Conservation (phyloP, 768 basidiomycete species). For the Phallus indusiatus region DNA sequence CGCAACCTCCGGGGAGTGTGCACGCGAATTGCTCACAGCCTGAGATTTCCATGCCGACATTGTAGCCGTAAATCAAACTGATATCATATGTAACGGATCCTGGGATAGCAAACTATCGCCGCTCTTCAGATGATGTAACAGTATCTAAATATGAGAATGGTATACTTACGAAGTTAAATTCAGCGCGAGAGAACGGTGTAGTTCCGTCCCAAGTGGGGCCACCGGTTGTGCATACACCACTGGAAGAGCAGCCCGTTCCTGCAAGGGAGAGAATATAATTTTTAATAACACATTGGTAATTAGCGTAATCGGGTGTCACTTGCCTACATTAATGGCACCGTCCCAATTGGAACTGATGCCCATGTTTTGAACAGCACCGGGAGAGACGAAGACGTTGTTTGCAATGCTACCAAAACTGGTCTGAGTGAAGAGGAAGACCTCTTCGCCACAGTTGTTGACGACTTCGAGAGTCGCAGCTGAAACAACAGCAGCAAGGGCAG, state of each 20-base stretch:
- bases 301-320: too few relatives aligned
- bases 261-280: not conserved
- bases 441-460: constrained; percentile 17
- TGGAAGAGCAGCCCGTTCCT: constrained; percentile 1
- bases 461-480: constrained; percentile 23
- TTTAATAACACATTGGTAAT: too few relatives aligned
- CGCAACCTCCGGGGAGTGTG: constrained; percentile 2
- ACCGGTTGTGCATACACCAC: not conserved
- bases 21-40: not conserved
- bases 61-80: constrained; percentile 6
- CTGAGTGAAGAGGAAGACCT: constrained; percentile 23
- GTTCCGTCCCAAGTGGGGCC: constrained; percentile 1
- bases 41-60: constrained; percentile 4
- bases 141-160: too few relatives aligned
- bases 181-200: constrained; percentile 2
- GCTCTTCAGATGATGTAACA: too few relatives aligned
- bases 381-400: constrained; percentile 19
- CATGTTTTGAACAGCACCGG: constrained; percentile 18
- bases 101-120: not conserved
- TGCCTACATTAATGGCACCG: constrained; percentile 4
- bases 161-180: constrained; percentile 3
- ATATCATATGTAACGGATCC: constrained; percentile 1
- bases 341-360: constrained; percentile 3
- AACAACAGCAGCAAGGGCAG: constrained; percentile 14
- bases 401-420: constrained; percentile 20